These are phyloP conservation scores for Microthyrium microscopicum DNA, from an alignment of 2,329 filamentous ascomycete species.

Conservation along the genomic window DNA sequence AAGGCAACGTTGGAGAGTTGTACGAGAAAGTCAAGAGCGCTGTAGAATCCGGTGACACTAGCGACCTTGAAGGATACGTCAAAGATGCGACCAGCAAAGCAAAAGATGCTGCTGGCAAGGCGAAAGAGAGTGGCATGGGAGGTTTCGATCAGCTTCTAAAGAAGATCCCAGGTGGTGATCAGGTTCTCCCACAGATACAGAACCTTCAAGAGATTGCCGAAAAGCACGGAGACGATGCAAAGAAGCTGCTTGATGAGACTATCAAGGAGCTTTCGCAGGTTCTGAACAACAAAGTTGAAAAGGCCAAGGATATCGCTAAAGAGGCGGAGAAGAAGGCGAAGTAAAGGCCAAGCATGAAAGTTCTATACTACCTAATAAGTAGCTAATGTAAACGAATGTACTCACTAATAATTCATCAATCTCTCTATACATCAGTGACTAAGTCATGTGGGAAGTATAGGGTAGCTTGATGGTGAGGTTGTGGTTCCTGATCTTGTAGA, in stretches of 20 bases:
- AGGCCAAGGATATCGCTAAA: constrained; percentile 10
- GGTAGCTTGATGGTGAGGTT: too few relatives aligned
- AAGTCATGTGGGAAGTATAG: too few relatives aligned
- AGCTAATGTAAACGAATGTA: too few relatives aligned
- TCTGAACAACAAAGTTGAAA: constrained; percentile 9
- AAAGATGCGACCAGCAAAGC: constrained; percentile 41
- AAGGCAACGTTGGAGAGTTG: constrained; percentile 47
- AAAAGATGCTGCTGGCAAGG: constrained; percentile 32
- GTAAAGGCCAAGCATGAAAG: not conserved
- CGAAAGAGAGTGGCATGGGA: constrained; percentile 20
- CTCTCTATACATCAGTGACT: too few relatives aligned
- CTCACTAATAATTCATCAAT: too few relatives aligned
- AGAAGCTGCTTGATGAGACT: constrained; percentile 50
- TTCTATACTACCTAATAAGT: too few relatives aligned
- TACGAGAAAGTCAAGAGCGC: constrained; percentile 46
- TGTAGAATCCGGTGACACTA: constrained; percentile 42
- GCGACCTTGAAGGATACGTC: constrained; percentile 44
- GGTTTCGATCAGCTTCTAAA: constrained; percentile 46
- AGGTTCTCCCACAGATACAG: constrained; percentile 40
- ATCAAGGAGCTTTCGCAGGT: constrained; percentile 12
- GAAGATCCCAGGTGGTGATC: constrained; percentile 41
- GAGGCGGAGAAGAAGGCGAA: constrained; percentile 9
- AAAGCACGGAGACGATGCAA: constrained; percentile 52
- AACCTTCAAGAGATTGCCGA: constrained; percentile 47
- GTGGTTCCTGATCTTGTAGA: too few relatives aligned